phyloP scores from a whole-genome alignment of 1,284 basidiomycete genomes.

The Cystobasidiaceae sp. region DNA sequence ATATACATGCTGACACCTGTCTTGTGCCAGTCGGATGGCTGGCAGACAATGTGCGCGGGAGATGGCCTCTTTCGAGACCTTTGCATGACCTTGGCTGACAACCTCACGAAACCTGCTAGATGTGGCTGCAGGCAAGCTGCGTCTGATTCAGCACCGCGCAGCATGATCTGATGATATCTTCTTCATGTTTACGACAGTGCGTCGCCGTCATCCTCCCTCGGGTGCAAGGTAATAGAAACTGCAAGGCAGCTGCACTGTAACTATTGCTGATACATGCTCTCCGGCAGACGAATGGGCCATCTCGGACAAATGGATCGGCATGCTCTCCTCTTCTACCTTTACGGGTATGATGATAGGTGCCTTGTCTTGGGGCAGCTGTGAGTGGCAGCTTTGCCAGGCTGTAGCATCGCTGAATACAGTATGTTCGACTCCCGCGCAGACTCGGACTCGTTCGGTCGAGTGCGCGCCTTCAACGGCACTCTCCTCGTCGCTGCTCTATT shows the following conservation, averaged over 20 bases:
- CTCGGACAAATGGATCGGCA: conserved; percentile 66
- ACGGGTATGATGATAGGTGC: conserved; percentile 82
- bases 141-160: not conserved
- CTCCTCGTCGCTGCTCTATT: conserved; percentile 85
- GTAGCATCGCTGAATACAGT: conserved; percentile 49
- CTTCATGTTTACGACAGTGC: conserved; percentile 39
- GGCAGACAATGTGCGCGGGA: conserved; percentile 67
- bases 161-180: not conserved
- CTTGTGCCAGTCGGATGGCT: conserved; percentile 60
- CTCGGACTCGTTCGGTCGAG: conserved; percentile 60
- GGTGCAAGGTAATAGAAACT: conserved; percentile 64
- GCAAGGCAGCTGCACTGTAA: not conserved
- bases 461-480: conserved; percentile 84
- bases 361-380: conserved; percentile 77
- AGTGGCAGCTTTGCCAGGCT: conserved; percentile 55
- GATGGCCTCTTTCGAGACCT: conserved; percentile 16
- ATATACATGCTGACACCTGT: not conserved
- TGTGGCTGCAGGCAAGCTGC: conserved; percentile 64
- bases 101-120: conserved; percentile 54
- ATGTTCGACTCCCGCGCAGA: conserved; percentile 52
- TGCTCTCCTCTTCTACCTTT: conserved; percentile 73
- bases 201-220: conserved; percentile 86
- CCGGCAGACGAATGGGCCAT: conserved; percentile 58
- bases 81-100: conserved; percentile 13
- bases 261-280: too few relatives aligned